These are phyloP conservation scores for Hapsidospora chrysogenum DNA, from an alignment of 495 filamentous ascomycete genomes.

Conservation along the genomic window DNA sequence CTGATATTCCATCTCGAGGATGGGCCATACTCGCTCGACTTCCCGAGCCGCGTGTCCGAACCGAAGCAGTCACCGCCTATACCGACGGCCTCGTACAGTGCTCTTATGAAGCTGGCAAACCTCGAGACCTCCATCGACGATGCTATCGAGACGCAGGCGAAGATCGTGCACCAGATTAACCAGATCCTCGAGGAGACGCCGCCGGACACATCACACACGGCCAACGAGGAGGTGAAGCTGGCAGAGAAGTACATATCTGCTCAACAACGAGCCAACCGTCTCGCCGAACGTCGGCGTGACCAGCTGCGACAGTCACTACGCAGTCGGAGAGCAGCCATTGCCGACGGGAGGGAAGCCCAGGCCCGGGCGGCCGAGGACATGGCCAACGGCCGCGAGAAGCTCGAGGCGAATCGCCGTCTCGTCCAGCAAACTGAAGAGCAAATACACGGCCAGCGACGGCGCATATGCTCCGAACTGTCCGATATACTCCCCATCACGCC, in stretches of 20 bases:
- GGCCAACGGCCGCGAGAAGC: conserved; percentile 36
- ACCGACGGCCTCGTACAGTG: conserved; percentile 72
- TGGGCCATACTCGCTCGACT: conserved; percentile 61
- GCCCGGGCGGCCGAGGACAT: conserved; percentile 37
- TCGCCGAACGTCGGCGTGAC: conserved; percentile 35
- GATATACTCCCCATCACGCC: conserved; percentile 68
- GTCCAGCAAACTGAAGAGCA: conserved; percentile 39
- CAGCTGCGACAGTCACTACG: conserved; percentile 51
- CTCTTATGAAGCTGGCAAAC: conserved; percentile 75
- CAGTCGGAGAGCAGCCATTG: conserved; percentile 49
- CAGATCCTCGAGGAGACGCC: conserved; percentile 39
- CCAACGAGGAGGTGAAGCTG: conserved; percentile 43
- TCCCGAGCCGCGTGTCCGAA: conserved; percentile 25
- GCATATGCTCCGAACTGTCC: conserved; percentile 69
- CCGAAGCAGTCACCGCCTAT: conserved; percentile 25
- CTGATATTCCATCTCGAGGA: conserved; percentile 78
- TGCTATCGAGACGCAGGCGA: conserved; percentile 59
- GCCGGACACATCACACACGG: conserved; percentile 36
- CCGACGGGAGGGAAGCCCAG: conserved; percentile 40
- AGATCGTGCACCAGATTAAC: conserved; percentile 62
- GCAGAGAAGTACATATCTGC: conserved; percentile 41
- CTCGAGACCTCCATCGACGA: conserved; percentile 89
- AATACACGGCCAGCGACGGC: conserved; percentile 62
- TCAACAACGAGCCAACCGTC: conserved; percentile 48
- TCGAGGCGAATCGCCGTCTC: conserved; percentile 35